A percentile compares a stretch with the other conserved stretches of the same genome.
Conservation (phyloP, 371 early-diverging fungal species). For the Saksenaea vasiformis region DNA sequence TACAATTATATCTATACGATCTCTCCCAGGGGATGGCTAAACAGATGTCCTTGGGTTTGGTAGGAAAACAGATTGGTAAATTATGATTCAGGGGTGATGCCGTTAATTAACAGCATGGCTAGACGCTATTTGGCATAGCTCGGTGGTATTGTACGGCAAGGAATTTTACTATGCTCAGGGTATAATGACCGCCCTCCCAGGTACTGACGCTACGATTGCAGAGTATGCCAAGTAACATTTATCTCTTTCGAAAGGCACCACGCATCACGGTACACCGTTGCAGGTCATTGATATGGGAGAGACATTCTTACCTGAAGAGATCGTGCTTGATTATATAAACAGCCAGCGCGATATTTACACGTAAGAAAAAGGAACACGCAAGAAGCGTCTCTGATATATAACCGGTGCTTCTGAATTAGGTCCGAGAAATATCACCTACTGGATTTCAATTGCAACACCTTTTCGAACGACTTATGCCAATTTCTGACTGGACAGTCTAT, state of each 20-base stretch:
- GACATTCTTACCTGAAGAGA: conserved; percentile 79
- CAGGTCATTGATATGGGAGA: conserved; percentile 78
- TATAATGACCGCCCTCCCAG: conserved; percentile 58
- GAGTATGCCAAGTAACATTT: not conserved
- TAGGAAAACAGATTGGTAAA: conserved; percentile 71
- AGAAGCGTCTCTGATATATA: not conserved
- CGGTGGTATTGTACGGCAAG: conserved; percentile 83
- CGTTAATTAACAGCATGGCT: not conserved
- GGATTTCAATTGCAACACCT: conserved; percentile 89
- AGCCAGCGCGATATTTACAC: conserved; percentile 66
- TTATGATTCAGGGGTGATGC: not conserved
- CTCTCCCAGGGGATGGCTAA: conserved; percentile 75
- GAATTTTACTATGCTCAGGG: conserved; percentile 91
- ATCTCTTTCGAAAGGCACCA: conserved; percentile 39
- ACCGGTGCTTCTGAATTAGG: conserved; percentile 11
- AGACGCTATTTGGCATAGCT: conserved; percentile 91
- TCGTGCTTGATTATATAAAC: conserved; percentile 78
- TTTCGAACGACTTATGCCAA: conserved; percentile 74
- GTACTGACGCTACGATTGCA: conserved; percentile 10
- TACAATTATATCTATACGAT: conserved; percentile 79
- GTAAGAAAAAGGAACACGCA: conserved; percentile 24
- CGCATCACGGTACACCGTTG: conserved; percentile 75
- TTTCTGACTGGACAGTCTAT: conserved; percentile 80
- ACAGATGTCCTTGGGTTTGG: conserved; percentile 61
- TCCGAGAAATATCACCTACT: conserved; percentile 88